Evolutionary conservation across 1,284 basidiomycete species (phyloP).

Genomic region (Salmacisia buchloeana): DNA sequence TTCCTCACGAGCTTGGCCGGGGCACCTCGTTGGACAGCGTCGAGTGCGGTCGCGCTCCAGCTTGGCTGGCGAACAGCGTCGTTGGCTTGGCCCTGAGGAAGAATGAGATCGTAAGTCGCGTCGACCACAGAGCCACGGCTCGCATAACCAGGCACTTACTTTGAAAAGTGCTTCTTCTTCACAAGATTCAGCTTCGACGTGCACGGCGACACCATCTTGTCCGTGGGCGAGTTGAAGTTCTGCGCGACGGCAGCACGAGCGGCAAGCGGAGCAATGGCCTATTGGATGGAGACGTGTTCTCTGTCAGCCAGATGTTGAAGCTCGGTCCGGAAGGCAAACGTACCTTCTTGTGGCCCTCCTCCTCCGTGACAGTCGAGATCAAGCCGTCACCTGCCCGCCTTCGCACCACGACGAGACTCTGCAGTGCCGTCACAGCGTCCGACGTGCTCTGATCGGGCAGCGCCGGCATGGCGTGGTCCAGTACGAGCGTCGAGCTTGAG

Average conservation of each 20-base stretch:
- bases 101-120: not conserved
- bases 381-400: conserved; percentile 39
- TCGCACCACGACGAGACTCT: conserved; percentile 45
- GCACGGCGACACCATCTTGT: conserved; percentile 46
- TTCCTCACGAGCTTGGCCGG: not conserved
- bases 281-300: not conserved
- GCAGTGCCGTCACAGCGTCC: conserved; percentile 11
- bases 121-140: not conserved
- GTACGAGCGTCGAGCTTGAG: conserved; percentile 37
- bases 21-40: not conserved
- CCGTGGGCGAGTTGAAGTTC: conserved; percentile 45
- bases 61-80: conserved; percentile 33
- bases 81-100: conserved; percentile 35
- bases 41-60: not conserved
- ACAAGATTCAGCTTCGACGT: conserved; percentile 48
- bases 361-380: conserved; percentile 39
- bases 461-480: conserved; percentile 9
- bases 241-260: conserved; percentile 39
- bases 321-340: too few relatives aligned
- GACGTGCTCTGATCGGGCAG: conserved; percentile 11
- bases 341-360: conserved; percentile 45
- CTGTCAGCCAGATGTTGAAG: too few relatives aligned
- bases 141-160: conserved; percentile 15
- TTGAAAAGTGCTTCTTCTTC: conserved; percentile 46
- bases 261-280: conserved; percentile 42